Percentiles rank a stretch among this genome's conserved stretches.
These are phyloP conservation scores for Capronia epimyces DNA, from an alignment of 2,329 filamentous ascomycete species.

Conservation along the genomic window DNA sequence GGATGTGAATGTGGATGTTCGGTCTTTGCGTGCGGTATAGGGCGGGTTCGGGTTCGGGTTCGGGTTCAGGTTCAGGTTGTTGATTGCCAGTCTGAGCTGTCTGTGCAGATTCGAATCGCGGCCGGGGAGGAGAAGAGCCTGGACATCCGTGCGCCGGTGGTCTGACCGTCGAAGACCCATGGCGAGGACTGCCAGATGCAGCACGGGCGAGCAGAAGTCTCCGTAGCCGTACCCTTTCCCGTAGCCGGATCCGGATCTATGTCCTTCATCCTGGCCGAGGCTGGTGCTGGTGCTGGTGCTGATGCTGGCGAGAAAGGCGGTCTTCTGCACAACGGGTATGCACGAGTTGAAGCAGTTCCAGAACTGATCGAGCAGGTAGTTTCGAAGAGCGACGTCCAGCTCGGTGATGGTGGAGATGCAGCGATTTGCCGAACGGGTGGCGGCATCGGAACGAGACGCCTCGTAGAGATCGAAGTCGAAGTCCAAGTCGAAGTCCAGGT, in stretches of 20 bases:
- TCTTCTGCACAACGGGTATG: conserved; percentile 1
- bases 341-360: conserved; percentile 3
- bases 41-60: too few species aligned
- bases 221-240: neutral
- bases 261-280: too few species aligned
- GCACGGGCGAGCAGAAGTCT: conserved; percentile 3
- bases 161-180: conserved; percentile 2
- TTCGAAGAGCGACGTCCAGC: neutral
- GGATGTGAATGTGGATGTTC: too few species aligned
- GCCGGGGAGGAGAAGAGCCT: neutral
- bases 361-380: conserved; percentile 2
- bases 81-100: neutral
- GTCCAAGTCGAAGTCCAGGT: neutral
- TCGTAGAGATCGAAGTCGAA: conserved; percentile 3
- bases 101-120: conserved; percentile 1
- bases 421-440: neutral
- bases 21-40: too few species aligned
- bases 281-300: too few species aligned
- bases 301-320: conserved; percentile 3
- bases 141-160: conserved; percentile 1
- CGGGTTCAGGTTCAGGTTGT: too few species aligned
- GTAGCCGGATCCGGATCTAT: too few species aligned
- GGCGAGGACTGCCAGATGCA: conserved; percentile 4
- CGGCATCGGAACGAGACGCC: conserved; percentile 3
- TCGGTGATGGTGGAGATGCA: neutral